Conservation (phyloP, 441 rosid genomes). For the Aleurites moluccanus region DNA sequence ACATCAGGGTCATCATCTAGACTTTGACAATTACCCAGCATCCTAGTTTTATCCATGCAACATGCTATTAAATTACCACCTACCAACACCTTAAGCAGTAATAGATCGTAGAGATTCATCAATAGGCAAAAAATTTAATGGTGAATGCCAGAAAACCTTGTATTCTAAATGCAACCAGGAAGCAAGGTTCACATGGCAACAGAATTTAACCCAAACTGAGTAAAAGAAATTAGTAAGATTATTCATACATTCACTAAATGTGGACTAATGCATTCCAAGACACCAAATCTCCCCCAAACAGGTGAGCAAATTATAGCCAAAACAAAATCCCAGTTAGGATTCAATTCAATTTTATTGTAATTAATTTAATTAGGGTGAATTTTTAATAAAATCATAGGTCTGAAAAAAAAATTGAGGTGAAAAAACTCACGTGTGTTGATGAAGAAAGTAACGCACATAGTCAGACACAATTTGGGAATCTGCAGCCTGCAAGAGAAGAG, state of each 20-base stretch:
- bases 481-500: slow-evolving; percentile 63
- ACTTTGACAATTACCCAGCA: not conserved
- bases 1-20: not conserved
- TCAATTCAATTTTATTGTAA: too few species aligned
- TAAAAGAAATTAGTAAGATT: too few species aligned
- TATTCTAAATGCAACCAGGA: not conserved
- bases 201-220: too few species aligned
- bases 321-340: too few species aligned
- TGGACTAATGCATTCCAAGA: too few species aligned
- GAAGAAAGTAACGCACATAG: slow-evolving; percentile 86
- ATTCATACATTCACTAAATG: too few species aligned
- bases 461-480: slow-evolving; percentile 96
- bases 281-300: too few species aligned
- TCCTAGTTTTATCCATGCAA: not conserved
- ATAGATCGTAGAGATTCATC: not conserved
- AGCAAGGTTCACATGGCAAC: too few species aligned
- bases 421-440: slow-evolving; percentile 85
- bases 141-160: not conserved
- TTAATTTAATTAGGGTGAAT: too few species aligned
- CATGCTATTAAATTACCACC: not conserved
- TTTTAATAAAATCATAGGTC: too few species aligned
- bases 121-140: not conserved
- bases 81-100: not conserved
- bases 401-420: too few species aligned
- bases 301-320: too few species aligned